Conservation (phyloP, 768 basidiomycete species). For the Pholiota molesta region DNA sequence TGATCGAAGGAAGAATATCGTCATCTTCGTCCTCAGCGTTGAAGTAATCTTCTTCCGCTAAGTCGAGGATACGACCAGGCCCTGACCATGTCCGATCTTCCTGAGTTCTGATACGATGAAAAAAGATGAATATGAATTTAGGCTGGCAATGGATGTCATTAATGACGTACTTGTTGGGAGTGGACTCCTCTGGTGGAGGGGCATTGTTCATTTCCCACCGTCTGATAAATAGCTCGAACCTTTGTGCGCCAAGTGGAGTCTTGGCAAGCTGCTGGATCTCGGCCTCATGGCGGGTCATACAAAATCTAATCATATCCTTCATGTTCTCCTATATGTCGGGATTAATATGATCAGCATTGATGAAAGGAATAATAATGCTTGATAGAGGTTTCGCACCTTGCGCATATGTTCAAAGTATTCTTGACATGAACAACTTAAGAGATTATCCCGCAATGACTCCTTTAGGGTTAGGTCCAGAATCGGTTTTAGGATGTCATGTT, state of each 20-base stretch:
- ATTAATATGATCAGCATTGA: not conserved
- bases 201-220: conserved; percentile 95
- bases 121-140: conserved; percentile 13
- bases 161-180: conserved; percentile 50
- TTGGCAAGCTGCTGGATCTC: conserved; percentile 66
- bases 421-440: conserved; percentile 92
- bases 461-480: conserved; percentile 82
- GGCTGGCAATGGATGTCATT: not conserved
- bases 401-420: conserved; percentile 95
- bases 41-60: conserved; percentile 93
- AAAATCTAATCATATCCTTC: conserved; percentile 80
- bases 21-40: conserved; percentile 85
- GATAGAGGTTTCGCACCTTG: conserved; percentile 52
- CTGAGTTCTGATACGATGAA: conserved; percentile 37
- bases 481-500: conserved; percentile 82
- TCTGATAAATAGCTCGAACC: conserved; percentile 73
- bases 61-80: conserved; percentile 53
- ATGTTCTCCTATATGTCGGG: conserved; percentile 70
- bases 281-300: conserved; percentile 77
- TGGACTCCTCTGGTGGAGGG: conserved; percentile 57
- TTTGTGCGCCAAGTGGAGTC: conserved; percentile 60
- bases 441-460: conserved; percentile 87
- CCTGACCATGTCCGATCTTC: conserved; percentile 44
- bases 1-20: conserved; percentile 42
- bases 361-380: not conserved